Evolutionary conservation across 2,329 filamentous ascomycete genomes (phyloP).

Genomic region (Ceratocystis diversiconidia): DNA sequence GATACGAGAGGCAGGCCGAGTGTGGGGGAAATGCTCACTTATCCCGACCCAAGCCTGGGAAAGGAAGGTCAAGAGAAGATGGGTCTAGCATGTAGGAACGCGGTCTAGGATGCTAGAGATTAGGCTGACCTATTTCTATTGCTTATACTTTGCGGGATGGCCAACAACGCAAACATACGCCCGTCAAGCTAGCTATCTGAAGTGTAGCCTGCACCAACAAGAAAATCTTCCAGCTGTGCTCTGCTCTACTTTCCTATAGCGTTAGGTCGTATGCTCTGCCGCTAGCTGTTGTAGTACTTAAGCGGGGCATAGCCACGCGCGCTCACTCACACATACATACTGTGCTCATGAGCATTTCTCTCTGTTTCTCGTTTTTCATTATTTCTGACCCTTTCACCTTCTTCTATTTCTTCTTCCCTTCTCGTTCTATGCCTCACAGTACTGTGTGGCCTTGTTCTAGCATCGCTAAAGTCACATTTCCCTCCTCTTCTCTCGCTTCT

Average conservation of each 20-base stretch:
- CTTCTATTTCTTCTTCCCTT: background rate
- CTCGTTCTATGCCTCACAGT: background rate
- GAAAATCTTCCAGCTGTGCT: background rate
- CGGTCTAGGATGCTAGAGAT: background rate
- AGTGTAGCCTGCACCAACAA: background rate
- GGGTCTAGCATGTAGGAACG: too few species aligned
- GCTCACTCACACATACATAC: background rate
- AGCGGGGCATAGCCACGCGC: background rate
- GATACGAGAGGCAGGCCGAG: background rate
- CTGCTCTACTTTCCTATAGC: background rate
- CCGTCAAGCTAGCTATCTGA: background rate
- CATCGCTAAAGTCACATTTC: background rate
- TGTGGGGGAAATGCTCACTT: background rate
- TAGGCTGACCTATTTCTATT: background rate
- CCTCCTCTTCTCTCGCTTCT: background rate
- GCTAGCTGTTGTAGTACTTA: background rate
- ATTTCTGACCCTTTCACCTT: background rate
- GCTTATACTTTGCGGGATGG: background rate
- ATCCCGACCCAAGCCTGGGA: background rate
- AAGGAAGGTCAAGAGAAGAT: too few species aligned
- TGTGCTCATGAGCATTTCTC: background rate
- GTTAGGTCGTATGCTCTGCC: too few species aligned
- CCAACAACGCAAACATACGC: background rate
- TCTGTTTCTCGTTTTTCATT: background rate
- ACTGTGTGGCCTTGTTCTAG: background rate